phyloP scores from a whole-genome alignment of 2,329 filamentous ascomycete genomes.

The Metarhizium sp. region DNA sequence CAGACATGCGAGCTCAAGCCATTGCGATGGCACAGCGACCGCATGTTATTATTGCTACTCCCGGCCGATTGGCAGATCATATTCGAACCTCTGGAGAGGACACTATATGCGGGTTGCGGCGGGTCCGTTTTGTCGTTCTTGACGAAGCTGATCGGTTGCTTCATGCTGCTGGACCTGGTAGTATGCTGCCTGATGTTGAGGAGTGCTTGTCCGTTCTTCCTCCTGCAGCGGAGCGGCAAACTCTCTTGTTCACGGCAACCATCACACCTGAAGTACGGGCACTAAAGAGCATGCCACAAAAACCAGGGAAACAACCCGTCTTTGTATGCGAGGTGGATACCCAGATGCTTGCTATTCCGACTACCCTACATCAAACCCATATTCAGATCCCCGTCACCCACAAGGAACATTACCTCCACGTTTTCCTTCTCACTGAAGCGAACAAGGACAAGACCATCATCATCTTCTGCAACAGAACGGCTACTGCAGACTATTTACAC shows the following conservation, averaged over 20 bases:
- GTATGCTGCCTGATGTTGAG: constrained; percentile 91
- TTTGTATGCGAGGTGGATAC: constrained; percentile 87
- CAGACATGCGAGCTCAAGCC: constrained; percentile 87
- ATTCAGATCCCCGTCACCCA: constrained; percentile 84
- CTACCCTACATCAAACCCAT: constrained; percentile 75
- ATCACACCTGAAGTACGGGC: constrained; percentile 87
- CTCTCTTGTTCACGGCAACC: constrained; percentile 90
- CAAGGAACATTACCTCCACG: constrained; percentile 89
- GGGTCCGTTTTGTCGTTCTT: constrained; percentile 78
- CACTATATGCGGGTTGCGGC: constrained; percentile 70
- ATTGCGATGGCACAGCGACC: constrained; percentile 73
- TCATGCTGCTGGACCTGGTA: constrained; percentile 60
- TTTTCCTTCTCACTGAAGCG: constrained; percentile 68
- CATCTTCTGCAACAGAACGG: constrained; percentile 88
- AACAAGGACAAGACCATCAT: constrained; percentile 74
- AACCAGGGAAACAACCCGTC: constrained; percentile 62
- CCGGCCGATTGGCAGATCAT: constrained; percentile 86
- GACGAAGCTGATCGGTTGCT: constrained; percentile 93
- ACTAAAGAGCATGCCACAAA: constrained; percentile 66
- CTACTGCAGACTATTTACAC: constrained; percentile 81
- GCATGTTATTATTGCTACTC: constrained; percentile 90
- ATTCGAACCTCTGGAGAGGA: constrained; percentile 86
- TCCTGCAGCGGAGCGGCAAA: constrained; percentile 71
- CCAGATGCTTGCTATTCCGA: constrained; percentile 64
- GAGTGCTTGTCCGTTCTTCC: constrained; percentile 79